Base-by-base conservation (phyloP, 306 rosid genomes). In the Ammopiptanthus mongolicus region DNA sequence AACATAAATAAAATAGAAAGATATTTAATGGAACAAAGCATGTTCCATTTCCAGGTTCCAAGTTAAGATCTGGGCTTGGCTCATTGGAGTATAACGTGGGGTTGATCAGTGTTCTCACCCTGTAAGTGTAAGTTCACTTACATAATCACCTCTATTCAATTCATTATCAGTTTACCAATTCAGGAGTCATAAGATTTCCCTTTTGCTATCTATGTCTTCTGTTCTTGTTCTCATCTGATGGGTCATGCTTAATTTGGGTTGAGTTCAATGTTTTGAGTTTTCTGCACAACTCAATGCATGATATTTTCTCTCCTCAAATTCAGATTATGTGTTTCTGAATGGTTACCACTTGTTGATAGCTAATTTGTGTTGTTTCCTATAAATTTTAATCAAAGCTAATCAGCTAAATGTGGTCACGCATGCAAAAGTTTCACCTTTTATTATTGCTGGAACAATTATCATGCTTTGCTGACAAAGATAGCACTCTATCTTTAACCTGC, bases 61-160 rank as follows among this genome's bases (percentile, higher is more conserved):
- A 50, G 78, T 55, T 3, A 47, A 64, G 77, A 21, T 75, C 79
- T 41, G 67, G 50, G 64, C 5, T 63, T 66, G 22, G 34, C 78
- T 64, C 62, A 7, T 13, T 22, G 70, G 76, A 77, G 58, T 77
- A 67, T 77, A 68, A 62, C 0, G 21, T 36, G 28, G 37, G 22
- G 23, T 64, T 25, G 55, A 48, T 75, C 69, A 12, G 48, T 22
- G 19, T 15, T 73, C 58, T 58, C 12, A 57, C 28, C 12, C 58
- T 50, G 84, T 81, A 58, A 62, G 84, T 50, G 84, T 81, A 58
- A 62, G 84, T 75, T 52, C 59, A 7, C 67, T 57, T 53, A 2
- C 59, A 23, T 22, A 22, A 41, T 21, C 28, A 11, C 5, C 28
- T 47, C 19, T 63, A 36, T 76, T 39, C 65, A 55, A 3, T 65